Percentiles rank a stretch among this genome's conserved stretches.
Evolutionary conservation across 2,329 filamentous ascomycete species (phyloP).

Genomic region (Xylariales sp.): DNA sequence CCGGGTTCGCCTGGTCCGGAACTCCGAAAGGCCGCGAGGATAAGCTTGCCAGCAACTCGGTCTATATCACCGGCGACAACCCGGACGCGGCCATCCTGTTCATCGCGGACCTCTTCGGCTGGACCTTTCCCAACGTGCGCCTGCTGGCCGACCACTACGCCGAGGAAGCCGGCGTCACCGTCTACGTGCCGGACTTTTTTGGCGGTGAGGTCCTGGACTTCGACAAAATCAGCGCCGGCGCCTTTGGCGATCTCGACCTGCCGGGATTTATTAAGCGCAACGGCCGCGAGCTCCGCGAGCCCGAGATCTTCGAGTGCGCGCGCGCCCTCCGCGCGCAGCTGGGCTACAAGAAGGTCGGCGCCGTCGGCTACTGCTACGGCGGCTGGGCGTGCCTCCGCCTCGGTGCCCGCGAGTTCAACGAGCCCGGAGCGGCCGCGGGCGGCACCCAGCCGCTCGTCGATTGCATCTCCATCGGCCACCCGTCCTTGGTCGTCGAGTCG

Average conservation of each 20-base stretch:
- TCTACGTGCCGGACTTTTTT: constrained; percentile 37
- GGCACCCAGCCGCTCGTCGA: constrained; percentile 33
- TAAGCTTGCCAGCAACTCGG: constrained; percentile 29
- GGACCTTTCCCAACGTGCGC: constrained; percentile 38
- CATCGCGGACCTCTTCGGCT: constrained; percentile 37
- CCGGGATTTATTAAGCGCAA: constrained; percentile 28
- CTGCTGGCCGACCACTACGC: constrained; percentile 45
- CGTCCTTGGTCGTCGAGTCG: constrained; percentile 30
- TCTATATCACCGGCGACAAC: constrained; percentile 31
- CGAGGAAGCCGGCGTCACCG: constrained; percentile 36
- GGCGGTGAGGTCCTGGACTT: constrained; percentile 27
- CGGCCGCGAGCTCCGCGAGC: constrained; percentile 31
- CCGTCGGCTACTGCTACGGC: constrained; percentile 42
- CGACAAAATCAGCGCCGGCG: constrained; percentile 19
- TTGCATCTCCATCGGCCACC: constrained; percentile 36
- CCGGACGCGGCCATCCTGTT: constrained; percentile 29
- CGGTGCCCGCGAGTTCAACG: constrained; percentile 20
- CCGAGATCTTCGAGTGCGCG: constrained; percentile 30
- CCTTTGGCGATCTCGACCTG: constrained; percentile 31
- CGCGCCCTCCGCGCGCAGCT: constrained; percentile 23
- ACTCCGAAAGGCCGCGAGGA: constrained; percentile 29
- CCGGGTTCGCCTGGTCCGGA: constrained; percentile 36
- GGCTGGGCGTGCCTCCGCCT: constrained; percentile 42
- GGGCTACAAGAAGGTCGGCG: constrained; percentile 32
- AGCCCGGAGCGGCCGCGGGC: constrained; percentile 8